Evolutionary conservation across 2,329 filamentous ascomycete species (phyloP), one percentile per base, ranked within the genome.

Genomic region (Calycina herbarum): DNA sequence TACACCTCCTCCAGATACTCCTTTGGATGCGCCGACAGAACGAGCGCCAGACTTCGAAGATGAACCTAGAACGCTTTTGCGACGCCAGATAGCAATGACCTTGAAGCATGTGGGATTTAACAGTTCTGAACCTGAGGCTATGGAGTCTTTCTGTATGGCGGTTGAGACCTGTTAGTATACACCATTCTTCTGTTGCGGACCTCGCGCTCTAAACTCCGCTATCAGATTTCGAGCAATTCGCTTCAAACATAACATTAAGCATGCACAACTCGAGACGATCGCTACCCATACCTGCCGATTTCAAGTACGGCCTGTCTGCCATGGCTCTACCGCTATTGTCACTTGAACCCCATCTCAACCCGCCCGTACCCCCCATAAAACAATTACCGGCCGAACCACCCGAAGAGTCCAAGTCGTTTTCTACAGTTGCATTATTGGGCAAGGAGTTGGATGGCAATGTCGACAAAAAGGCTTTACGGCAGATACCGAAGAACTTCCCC

Each of bases 91-190:
- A 64, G 82, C 81, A 0, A 74, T 88, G 64, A 81, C 82, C 2
- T 75, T 89, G 33, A 77, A 83, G 54, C 82, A 87, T 67, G 82
- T 88, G 45, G 87, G 87, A 33, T 89, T 89, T 70, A 79, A 82
- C 35, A 78, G 79, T 31, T 82, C 86, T 15, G 82, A 79, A 0
- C 79, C 81, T 7, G 83, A 86, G 62, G 86, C 86, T 1, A 75
- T 89, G 70, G 86, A 89, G 73, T 83, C 83, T 69, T 85, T 89
- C 56, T 81, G 84, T 3, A 75, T 78, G 24, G 78, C 83, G 69
- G 82, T 84, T 1, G 86, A 89, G 71, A 80, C 81, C 4, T 89
- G 87, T 89, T 74, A 67, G 85, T 74, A 63, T 70, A 62, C 24
- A 15, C 27, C 20, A 57, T 59, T 57, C 24, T 13, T 57, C 17